These are phyloP conservation scores for Fusarium stilboides DNA, from an alignment of 2,329 filamentous ascomycete genomes.

Conservation along the genomic window DNA sequence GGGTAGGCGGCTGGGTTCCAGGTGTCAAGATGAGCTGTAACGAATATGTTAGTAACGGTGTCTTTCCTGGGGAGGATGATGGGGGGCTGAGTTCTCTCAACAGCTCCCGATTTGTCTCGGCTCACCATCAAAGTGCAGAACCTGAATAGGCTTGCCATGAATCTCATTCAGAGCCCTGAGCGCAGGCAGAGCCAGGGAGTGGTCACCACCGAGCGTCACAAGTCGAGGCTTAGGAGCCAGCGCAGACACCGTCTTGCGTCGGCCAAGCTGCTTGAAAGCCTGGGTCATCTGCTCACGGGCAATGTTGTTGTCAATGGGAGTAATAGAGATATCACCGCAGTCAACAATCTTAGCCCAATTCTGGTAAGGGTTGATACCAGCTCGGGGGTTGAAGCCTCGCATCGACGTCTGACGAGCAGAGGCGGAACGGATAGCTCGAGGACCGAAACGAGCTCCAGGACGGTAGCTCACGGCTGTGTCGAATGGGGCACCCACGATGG, in stretches of 20 bases:
- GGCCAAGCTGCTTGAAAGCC: conserved; percentile 79
- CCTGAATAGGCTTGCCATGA: conserved; percentile 74
- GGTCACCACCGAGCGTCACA: conserved; percentile 81
- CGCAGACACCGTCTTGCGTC: conserved; percentile 56
- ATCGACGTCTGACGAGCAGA: conserved; percentile 85
- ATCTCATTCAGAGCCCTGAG: conserved; percentile 75
- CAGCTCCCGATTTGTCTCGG: background rate
- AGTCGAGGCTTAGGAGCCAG: conserved; percentile 66
- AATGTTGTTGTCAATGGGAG: conserved; percentile 87
- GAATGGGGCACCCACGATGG: conserved; percentile 80
- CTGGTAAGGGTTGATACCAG: conserved; percentile 86
- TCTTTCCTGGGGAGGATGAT: background rate
- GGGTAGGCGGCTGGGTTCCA: conserved; percentile 89
- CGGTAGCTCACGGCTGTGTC: conserved; percentile 81
- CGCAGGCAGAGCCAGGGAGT: conserved; percentile 78
- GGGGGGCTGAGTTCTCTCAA: background rate
- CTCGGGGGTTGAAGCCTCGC: conserved; percentile 84
- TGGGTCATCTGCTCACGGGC: conserved; percentile 88
- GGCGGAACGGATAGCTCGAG: conserved; percentile 87
- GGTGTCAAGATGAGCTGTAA: conserved; percentile 79
- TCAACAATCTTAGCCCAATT: conserved; percentile 87
- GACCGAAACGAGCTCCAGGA: conserved; percentile 80
- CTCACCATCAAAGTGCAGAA: conserved; percentile 79
- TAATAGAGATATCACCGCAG: conserved; percentile 91
- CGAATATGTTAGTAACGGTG: conserved; percentile 2